These are phyloP conservation scores for Hemileccinum impolitum DNA, from an alignment of 768 basidiomycete genomes.

Conservation along the genomic window DNA sequence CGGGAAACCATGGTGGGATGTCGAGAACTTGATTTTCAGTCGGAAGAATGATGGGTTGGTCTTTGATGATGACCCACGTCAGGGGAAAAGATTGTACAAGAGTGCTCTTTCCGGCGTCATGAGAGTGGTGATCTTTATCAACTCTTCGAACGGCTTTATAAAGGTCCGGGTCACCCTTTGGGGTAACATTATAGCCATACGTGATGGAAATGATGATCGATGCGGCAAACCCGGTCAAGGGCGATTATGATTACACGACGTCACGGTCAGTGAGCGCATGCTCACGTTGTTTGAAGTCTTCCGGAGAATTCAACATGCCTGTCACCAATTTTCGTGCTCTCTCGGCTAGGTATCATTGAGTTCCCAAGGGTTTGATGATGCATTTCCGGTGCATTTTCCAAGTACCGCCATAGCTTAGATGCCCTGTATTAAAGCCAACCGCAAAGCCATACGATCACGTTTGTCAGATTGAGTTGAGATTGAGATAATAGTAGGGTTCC, in stretches of 20 bases:
- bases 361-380: conserved; percentile 12
- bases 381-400: conserved; percentile 19
- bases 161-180: conserved; percentile 18
- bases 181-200: conserved; percentile 16
- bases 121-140: conserved; percentile 2
- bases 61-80: conserved; percentile 11
- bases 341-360: conserved; percentile 4
- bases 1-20: conserved; percentile 23
- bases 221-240: conserved; percentile 11
- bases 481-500: not conserved
- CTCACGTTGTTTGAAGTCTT: conserved; percentile 17
- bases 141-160: conserved; percentile 10
- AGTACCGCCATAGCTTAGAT: conserved; percentile 14
- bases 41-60: not conserved
- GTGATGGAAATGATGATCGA: conserved; percentile 20
- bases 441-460: conserved; percentile 16
- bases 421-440: conserved; percentile 20
- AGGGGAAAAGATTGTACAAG: conserved; percentile 18
- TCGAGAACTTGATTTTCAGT: conserved; percentile 10
- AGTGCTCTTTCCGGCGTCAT: conserved; percentile 20
- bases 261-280: conserved; percentile 6
- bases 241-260: not conserved
- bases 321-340: conserved; percentile 8
- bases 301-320: conserved; percentile 14
- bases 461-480: not conserved